These are phyloP conservation scores for Pythium plurisporium DNA, from an alignment of 352 stramenopile genomes.

Conservation along the genomic window DNA sequence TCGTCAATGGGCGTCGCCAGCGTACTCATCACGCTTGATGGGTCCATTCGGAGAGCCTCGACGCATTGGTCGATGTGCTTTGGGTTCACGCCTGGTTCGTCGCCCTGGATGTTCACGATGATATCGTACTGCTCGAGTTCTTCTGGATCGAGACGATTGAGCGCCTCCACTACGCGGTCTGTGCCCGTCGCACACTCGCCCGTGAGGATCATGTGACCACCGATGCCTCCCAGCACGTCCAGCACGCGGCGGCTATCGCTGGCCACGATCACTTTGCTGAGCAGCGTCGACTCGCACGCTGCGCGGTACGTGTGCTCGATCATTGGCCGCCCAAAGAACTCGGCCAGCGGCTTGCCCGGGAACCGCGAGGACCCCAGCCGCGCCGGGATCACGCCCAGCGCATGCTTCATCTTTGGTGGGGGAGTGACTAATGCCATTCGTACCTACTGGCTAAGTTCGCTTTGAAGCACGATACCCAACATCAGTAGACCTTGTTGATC, in stretches of 20 bases:
- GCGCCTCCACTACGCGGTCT: conserved; percentile 66
- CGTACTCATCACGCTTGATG: conserved; percentile 68
- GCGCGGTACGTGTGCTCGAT: conserved; percentile 81
- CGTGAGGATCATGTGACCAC: conserved; percentile 55
- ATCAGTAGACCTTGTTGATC: not conserved
- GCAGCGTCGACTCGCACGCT: conserved; percentile 36
- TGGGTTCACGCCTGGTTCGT: conserved; percentile 78
- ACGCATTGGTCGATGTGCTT: conserved; percentile 72
- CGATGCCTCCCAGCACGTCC: conserved; percentile 37
- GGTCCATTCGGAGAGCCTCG: conserved; percentile 41
- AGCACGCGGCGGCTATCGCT: conserved; percentile 68
- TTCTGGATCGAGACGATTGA: conserved; percentile 32
- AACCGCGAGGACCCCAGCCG: conserved; percentile 72
- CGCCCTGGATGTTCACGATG: conserved; percentile 82
- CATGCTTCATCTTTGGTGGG: conserved; percentile 38
- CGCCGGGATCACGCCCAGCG: conserved; percentile 75
- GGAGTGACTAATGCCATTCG: not conserved
- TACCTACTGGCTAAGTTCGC: not conserved
- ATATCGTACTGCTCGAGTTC: conserved; percentile 62
- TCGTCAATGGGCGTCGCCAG: conserved; percentile 59
- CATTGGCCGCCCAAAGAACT: conserved; percentile 81
- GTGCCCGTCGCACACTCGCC: conserved; percentile 66
- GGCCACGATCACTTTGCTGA: conserved; percentile 73
- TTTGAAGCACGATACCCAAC: not conserved
- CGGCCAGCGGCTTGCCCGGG: conserved; percentile 65